A percentile compares a stretch with the other conserved stretches of the same genome.
Evolutionary conservation across 805 yeast genomes (phyloP).

Genomic region (Candida maris): DNA sequence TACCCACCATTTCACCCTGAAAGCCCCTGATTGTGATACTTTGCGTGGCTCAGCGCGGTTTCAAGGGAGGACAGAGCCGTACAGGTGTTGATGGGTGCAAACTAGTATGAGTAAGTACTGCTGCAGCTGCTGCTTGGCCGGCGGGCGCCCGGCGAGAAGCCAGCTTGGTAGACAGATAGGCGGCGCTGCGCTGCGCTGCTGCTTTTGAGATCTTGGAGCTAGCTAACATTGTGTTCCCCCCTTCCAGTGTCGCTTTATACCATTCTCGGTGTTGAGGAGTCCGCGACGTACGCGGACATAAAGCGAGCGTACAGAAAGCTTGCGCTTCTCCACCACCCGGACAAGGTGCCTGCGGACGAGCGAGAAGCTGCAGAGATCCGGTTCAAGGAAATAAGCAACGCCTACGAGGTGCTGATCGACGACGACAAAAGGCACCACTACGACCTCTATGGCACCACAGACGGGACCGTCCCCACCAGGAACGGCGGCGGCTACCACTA

Average conservation of each 20-base stretch:
- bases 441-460: slow-evolving; percentile 50
- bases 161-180: too few species aligned
- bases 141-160: too few species aligned
- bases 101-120: too few species aligned
- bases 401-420: slow-evolving; percentile 79
- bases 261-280: slow-evolving; percentile 61
- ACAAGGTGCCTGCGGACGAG: slow-evolving; percentile 63
- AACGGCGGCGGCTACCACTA: slow-evolving; percentile 31
- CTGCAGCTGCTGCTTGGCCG: too few species aligned
- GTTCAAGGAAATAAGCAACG: slow-evolving; percentile 82
- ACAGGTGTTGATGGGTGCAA: too few species aligned
- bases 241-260: slow-evolving; percentile 45
- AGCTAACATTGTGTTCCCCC: too few species aligned
- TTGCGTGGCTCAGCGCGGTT: too few species aligned
- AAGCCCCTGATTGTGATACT: too few species aligned
- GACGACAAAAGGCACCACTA: slow-evolving; percentile 57
- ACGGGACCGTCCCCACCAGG: slow-evolving; percentile 26
- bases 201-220: too few species aligned
- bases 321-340: slow-evolving; percentile 86
- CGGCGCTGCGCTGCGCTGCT: too few species aligned
- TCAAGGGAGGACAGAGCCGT: too few species aligned
- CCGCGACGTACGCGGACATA: slow-evolving; percentile 69
- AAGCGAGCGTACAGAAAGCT: slow-evolving; percentile 80
- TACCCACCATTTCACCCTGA: too few species aligned
- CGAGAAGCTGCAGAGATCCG: slow-evolving; percentile 68